Evolutionary conservation across 495 filamentous ascomycete species (phyloP).

Genomic region (Trichoderma erinaceum): DNA sequence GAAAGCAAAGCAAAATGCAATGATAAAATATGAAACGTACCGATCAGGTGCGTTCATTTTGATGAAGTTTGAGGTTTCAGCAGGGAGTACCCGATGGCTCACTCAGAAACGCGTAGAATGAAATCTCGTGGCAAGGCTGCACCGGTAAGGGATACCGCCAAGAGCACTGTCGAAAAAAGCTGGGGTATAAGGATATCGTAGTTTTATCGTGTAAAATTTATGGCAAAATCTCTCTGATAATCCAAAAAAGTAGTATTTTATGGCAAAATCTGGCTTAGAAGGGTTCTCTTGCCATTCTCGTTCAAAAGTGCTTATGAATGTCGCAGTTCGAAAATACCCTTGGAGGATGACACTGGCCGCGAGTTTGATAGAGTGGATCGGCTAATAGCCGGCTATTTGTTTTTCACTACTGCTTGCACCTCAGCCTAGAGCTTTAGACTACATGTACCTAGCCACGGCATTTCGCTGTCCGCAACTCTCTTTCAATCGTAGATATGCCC

Average conservation of each 20-base stretch:
- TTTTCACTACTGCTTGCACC: no score
- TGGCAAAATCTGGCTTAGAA: background rate
- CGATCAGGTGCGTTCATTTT: slow-evolving; percentile 69
- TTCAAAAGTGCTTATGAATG: background rate
- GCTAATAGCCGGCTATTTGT: background rate
- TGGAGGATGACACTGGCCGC: background rate
- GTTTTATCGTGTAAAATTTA: background rate
- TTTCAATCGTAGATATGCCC: background rate
- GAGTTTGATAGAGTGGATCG: background rate
- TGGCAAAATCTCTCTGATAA: background rate
- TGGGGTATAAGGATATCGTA: background rate
- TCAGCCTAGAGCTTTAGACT: no score
- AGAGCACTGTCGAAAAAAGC: background rate
- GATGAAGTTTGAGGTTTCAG: background rate
- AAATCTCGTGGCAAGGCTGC: background rate
- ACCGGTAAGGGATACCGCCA: background rate
- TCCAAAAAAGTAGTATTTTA: background rate
- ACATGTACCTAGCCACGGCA: background rate
- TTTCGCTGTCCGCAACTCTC: background rate
- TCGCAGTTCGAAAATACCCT: background rate
- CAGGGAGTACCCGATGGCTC: background rate
- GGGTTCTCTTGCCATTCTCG: background rate
- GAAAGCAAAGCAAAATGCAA: background rate
- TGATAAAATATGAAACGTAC: slow-evolving; percentile 33
- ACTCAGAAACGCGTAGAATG: background rate